These are phyloP conservation scores for Aspergillus sparsus DNA, from an alignment of 495 filamentous ascomycete genomes.

Conservation along the genomic window DNA sequence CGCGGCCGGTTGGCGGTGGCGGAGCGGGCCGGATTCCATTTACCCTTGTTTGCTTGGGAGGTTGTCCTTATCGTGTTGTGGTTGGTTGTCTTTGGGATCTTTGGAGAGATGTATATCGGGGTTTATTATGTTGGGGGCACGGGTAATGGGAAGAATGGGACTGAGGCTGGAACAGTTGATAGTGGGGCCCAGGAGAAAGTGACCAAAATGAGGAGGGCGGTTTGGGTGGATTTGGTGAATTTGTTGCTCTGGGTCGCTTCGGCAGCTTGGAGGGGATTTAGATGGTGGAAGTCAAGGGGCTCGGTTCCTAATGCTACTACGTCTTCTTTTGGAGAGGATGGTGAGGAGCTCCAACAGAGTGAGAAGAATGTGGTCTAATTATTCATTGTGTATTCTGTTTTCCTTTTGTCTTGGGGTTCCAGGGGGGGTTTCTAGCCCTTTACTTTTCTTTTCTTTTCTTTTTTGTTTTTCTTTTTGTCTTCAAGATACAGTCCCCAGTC, in stretches of 20 bases:
- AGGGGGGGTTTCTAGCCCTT: too few species aligned
- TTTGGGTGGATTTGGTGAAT: conserved; percentile 78
- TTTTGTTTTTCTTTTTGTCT: background rate
- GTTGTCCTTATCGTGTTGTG: conserved; percentile 68
- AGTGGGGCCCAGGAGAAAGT: conserved; percentile 36
- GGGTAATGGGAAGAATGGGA: conserved; percentile 49
- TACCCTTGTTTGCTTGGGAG: conserved; percentile 67
- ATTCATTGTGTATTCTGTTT: conserved; percentile 2
- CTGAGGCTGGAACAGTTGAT: background rate
- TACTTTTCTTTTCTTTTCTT: conserved; percentile 5
- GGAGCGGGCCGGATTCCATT: conserved; percentile 16
- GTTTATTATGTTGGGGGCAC: conserved; percentile 58
- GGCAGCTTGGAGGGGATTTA: conserved; percentile 41
- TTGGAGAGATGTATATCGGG: conserved; percentile 77
- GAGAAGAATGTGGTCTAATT: conserved; percentile 21
- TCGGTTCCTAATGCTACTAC: background rate
- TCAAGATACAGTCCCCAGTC: background rate
- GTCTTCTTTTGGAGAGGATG: background rate
- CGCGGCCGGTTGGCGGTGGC: background rate
- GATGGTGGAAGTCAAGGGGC: conserved; percentile 37
- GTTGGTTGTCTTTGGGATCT: conserved; percentile 78
- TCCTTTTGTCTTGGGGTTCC: background rate
- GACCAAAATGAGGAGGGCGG: conserved; percentile 78
- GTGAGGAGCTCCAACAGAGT: conserved; percentile 1
- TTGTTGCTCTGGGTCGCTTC: conserved; percentile 71